phyloP scores from a whole-genome alignment of 106 monocot species.

The Phalaenopsis aphrodite region DNA sequence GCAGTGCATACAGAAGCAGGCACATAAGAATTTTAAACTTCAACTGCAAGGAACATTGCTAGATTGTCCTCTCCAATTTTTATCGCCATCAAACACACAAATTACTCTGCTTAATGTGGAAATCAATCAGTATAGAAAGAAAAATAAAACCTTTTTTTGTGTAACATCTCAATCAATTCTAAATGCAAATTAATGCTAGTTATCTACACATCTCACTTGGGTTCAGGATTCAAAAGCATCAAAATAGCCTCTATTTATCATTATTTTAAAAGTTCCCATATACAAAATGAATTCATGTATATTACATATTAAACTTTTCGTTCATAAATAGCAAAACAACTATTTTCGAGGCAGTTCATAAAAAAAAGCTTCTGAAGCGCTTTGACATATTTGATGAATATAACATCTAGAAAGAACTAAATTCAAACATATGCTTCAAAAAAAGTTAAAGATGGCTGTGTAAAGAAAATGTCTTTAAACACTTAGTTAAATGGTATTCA shows the following conservation, averaged over 20 bases:
- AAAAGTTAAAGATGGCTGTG: background rate
- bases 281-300: background rate
- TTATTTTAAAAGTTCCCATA: too few relatives aligned
- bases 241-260: background rate
- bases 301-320: too few relatives aligned
- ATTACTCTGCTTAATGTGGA: background rate
- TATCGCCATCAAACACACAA: background rate
- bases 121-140: background rate
- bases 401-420: background rate
- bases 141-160: background rate
- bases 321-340: too few relatives aligned
- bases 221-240: background rate
- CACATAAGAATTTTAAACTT: background rate
- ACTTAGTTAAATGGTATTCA: background rate
- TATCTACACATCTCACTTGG: background rate
- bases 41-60: background rate
- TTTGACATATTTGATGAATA: background rate
- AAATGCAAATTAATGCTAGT: background rate
- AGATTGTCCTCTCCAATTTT: too few relatives aligned
- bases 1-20: background rate
- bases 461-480: constrained; percentile 1
- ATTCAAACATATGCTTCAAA: background rate
- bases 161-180: background rate
- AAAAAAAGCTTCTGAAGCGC: background rate
- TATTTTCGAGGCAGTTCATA: background rate